phyloP scores from a whole-genome alignment of 257 asterid genomes.

The Nicotiana knightiana region DNA sequence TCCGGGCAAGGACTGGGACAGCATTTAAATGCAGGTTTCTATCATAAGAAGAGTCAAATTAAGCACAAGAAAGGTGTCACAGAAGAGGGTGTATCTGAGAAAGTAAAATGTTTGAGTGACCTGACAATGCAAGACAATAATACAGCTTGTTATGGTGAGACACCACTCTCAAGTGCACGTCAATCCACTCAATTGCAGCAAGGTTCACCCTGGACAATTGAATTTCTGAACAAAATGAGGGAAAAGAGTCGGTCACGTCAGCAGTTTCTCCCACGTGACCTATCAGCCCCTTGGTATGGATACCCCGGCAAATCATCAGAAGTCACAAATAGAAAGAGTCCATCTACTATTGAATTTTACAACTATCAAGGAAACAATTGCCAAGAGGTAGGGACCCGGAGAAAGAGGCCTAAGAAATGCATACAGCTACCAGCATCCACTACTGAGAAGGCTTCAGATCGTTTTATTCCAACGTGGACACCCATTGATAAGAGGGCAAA shows the following conservation, averaged over 20 bases:
- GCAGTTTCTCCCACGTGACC: conserved; percentile 48
- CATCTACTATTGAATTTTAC: conserved; percentile 69
- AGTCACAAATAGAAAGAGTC: conserved; percentile 65
- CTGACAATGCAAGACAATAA: conserved; percentile 30
- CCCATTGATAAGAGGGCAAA: conserved; percentile 87
- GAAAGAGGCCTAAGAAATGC: conserved; percentile 47
- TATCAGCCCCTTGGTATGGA: conserved; percentile 44
- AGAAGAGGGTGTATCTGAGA: conserved; percentile 29
- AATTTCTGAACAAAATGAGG: conserved; percentile 80
- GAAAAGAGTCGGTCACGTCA: conserved; percentile 73
- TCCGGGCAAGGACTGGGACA: conserved; percentile 27
- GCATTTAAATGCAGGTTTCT: conserved; percentile 26
- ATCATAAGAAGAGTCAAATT: conserved; percentile 20
- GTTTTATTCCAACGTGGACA: conserved; percentile 48
- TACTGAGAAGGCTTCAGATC: conserved; percentile 42
- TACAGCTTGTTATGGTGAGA: conserved; percentile 32
- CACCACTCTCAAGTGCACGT: conserved; percentile 68
- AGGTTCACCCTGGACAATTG: conserved; percentile 89
- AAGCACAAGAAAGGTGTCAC: conserved; percentile 24
- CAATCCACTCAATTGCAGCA: conserved; percentile 43
- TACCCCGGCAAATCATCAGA: conserved; percentile 39
- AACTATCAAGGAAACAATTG: conserved; percentile 58
- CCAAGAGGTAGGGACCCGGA: conserved; percentile 39
- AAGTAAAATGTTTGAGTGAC: conserved; percentile 24
- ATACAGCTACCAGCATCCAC: conserved; percentile 34